phyloP scores from a whole-genome alignment of 805 yeast species.

The Clavispora santaluciae region DNA sequence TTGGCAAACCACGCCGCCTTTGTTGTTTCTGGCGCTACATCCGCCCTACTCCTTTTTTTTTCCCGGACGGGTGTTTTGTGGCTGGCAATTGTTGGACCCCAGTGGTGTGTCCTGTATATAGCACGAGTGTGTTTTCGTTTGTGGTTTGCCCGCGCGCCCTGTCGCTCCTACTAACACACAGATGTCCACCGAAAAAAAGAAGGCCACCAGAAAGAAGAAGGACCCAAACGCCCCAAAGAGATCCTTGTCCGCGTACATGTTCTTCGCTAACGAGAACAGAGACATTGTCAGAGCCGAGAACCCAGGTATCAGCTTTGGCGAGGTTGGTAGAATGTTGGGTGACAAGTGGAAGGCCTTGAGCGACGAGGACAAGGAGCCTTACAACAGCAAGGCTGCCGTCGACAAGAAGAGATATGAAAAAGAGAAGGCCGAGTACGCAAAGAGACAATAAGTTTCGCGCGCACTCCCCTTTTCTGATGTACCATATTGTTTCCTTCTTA shows the following conservation, averaged over 20 bases:
- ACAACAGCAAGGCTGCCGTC: slow-evolving; percentile 87
- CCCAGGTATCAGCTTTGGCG: slow-evolving; percentile 92
- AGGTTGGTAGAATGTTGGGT: slow-evolving; percentile 92
- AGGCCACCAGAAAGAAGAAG: slow-evolving; percentile 45
- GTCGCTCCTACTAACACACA: neutral
- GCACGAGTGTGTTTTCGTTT: neutral
- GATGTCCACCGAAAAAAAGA: slow-evolving; percentile 37
- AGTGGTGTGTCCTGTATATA: neutral
- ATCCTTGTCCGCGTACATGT: slow-evolving; percentile 97
- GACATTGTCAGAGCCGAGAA: slow-evolving; percentile 92
- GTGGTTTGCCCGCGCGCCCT: neutral
- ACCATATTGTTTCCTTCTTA: slow-evolving; percentile 2
- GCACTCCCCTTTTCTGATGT: slow-evolving; percentile 1
- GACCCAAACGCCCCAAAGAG: slow-evolving; percentile 99
- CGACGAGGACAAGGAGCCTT: slow-evolving; percentile 81
- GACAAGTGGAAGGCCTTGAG: slow-evolving; percentile 92
- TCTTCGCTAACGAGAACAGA: slow-evolving; percentile 96
- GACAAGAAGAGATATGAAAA: slow-evolving; percentile 98
- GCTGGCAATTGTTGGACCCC: neutral
- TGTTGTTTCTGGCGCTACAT: neutral
- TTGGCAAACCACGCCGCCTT: neutral
- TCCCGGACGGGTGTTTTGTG: neutral
- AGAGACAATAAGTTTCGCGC: slow-evolving; percentile 24
- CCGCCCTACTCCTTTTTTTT: neutral
- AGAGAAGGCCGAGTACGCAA: slow-evolving; percentile 82